Base-by-base conservation (phyloP, 768 basidiomycete species). In the Lactarius vividus region DNA sequence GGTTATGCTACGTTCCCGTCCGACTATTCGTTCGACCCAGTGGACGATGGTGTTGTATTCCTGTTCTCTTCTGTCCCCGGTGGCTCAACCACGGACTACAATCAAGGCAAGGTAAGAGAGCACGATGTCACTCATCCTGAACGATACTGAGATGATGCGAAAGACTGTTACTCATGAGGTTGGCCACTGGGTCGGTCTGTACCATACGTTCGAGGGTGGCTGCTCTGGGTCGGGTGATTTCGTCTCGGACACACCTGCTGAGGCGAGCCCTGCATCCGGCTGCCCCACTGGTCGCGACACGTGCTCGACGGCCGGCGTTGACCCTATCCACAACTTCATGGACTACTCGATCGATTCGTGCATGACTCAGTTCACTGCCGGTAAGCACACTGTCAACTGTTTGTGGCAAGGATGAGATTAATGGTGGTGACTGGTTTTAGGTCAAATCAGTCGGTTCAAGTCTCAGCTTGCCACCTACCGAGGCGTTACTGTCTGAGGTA, bases 181-280 rank as follows among this genome's bases (percentile, higher is more conserved):
- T 57, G 83, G 84, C n/a, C 84, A 85, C 75, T 86, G 84, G 84
- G 75, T 84, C 62, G 84, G 85, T 28, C 77, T 85, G 29, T 85
- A 79, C 75, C 84, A 85, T 76, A 84, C 84, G 31, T 85, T 84
- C 81, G 80, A 86, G 71, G 82, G 82, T 49, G 81, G 81, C 29
- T 83, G 79, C 75, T 54, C 46, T 57, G 62, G 68, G 42, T 63
- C 69, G 31, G 83, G 82, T 31, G 83, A 84, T 71, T 65, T 59
- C 28, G 82, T 84, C 62, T 70, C 70, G 16, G 82, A 83, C 69
- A 84, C 81, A 1, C 83, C 83, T 16, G 72, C 81, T n/a, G 83
- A 84, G 73, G 72, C 79, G 1, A 77, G 74, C 23, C 64, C 80
- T 61, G 81, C 63, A 71, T 73, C 71, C 31, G 74, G 75, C n/a